phyloP scores from a whole-genome alignment of 176 grass and related monocot species.

The Phoenix dactylifera region DNA sequence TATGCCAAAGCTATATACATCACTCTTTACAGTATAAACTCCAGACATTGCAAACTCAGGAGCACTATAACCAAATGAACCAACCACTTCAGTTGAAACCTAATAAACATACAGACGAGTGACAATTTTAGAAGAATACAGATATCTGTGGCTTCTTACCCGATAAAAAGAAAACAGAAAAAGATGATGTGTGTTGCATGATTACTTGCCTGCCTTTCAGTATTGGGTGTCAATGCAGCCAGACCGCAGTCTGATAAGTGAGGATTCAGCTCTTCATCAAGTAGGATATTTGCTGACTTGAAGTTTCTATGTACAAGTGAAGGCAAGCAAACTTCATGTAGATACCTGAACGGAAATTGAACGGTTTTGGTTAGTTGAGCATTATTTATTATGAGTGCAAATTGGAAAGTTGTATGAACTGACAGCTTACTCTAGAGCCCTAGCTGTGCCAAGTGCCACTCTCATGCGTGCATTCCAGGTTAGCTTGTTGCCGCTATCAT shows the following conservation, averaged over 20 bases:
- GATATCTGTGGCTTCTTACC: background rate
- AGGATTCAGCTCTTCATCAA: conserved; percentile 92
- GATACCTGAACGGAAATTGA: conserved; percentile 41
- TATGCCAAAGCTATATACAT: conserved; percentile 98
- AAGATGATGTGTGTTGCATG: background rate
- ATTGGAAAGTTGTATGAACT: no score
- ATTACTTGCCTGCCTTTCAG: conserved; percentile 71
- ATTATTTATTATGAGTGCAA: no score
- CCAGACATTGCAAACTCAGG: conserved; percentile 98
- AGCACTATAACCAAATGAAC: conserved; percentile 98
- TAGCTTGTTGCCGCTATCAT: conserved; percentile 66
- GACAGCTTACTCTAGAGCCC: conserved; percentile 78
- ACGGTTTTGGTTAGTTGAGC: background rate
- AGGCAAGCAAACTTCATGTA: conserved; percentile 97
- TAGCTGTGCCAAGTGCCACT: conserved; percentile 76
- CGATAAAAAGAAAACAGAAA: background rate
- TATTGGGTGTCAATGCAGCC: conserved; percentile 79
- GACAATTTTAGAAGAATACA: background rate
- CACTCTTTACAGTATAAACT: conserved; percentile 90
- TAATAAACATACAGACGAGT: conserved; percentile 6
- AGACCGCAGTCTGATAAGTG: conserved; percentile 93
- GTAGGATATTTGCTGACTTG: conserved; percentile 90
- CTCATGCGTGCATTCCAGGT: conserved; percentile 87
- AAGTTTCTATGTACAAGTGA: conserved; percentile 91
- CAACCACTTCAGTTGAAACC: conserved; percentile 76